These are phyloP conservation scores for Saturnispora kantuleensis DNA, from an alignment of 805 yeast species.

Conservation along the genomic window DNA sequence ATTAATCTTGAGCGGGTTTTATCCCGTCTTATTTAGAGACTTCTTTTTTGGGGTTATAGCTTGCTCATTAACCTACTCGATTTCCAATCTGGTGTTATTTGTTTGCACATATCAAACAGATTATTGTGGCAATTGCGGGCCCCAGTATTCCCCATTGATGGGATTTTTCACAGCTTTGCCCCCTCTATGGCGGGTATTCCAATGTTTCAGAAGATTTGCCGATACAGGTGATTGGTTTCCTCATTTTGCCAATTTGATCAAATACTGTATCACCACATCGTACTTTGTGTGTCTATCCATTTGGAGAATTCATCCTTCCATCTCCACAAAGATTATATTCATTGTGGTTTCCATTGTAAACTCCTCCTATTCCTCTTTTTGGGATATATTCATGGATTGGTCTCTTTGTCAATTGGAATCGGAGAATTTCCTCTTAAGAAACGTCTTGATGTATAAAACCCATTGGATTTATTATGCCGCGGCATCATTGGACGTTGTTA, in stretches of 20 bases:
- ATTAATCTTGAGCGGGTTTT: slow-evolving; percentile 69
- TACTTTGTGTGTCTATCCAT: slow-evolving; percentile 67
- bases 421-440: slow-evolving; percentile 51
- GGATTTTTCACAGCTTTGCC: slow-evolving; percentile 83
- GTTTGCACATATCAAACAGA: slow-evolving; percentile 68
- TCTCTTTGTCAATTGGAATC: slow-evolving; percentile 65
- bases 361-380: slow-evolving; percentile 54
- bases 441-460: slow-evolving; percentile 53
- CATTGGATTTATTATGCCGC: slow-evolving; percentile 65
- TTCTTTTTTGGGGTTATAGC: slow-evolving; percentile 87
- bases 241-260: slow-evolving; percentile 78
- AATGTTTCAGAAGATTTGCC: slow-evolving; percentile 80
- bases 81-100: slow-evolving; percentile 76
- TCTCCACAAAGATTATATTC: slow-evolving; percentile 36
- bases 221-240: slow-evolving; percentile 97
- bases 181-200: slow-evolving; percentile 80
- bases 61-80: slow-evolving; percentile 78
- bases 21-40: slow-evolving; percentile 92
- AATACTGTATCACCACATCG: slow-evolving; percentile 56
- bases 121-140: slow-evolving; percentile 58
- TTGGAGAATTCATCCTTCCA: slow-evolving; percentile 50
- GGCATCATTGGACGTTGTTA: slow-evolving; percentile 56
- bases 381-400: slow-evolving; percentile 98
- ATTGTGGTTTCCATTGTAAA: slow-evolving; percentile 67
- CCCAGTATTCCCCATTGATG: slow-evolving; percentile 60